Evolutionary conservation across 2,329 filamentous ascomycete species (phyloP).

Genomic region (Colletotrichum scovillei): DNA sequence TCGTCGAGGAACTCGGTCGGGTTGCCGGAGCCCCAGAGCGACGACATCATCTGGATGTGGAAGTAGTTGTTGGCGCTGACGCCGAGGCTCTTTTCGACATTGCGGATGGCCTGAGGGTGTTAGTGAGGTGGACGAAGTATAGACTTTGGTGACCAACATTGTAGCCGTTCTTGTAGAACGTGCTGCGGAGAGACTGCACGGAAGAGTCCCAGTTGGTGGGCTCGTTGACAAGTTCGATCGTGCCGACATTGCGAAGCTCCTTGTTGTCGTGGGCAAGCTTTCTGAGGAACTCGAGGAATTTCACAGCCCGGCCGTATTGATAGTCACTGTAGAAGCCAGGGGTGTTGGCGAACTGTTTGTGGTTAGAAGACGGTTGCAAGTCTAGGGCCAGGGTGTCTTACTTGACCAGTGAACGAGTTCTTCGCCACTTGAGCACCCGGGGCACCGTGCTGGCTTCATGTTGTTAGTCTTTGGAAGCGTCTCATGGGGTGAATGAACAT

Average conservation of each 20-base stretch:
- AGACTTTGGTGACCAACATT: conserved; percentile 11
- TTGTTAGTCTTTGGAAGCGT: neutral
- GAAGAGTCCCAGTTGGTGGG: conserved; percentile 54
- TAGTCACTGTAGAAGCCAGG: conserved; percentile 67
- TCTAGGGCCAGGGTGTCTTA: conserved; percentile 10
- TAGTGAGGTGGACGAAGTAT: neutral
- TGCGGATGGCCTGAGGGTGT: conserved; percentile 55
- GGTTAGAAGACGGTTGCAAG: neutral
- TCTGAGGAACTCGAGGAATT: conserved; percentile 68
- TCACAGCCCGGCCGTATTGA: conserved; percentile 65
- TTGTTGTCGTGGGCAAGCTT: conserved; percentile 59
- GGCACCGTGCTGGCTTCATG: conserved; percentile 55
- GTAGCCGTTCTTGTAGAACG: conserved; percentile 60
- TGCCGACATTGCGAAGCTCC: conserved; percentile 66
- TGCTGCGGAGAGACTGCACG: conserved; percentile 47
- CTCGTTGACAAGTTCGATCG: conserved; percentile 70
- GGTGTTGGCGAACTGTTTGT: conserved; percentile 31
- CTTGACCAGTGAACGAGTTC: conserved; percentile 60
- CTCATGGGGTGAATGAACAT: neutral
- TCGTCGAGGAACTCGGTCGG: conserved; percentile 57
- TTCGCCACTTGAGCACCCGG: conserved; percentile 59
- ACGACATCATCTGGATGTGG: conserved; percentile 63
- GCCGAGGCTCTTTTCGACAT: conserved; percentile 56
- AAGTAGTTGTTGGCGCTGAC: conserved; percentile 55
- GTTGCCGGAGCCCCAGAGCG: conserved; percentile 66